Conservation (phyloP, 257 asterid genomes). For the Nicotiana undulata region DNA sequence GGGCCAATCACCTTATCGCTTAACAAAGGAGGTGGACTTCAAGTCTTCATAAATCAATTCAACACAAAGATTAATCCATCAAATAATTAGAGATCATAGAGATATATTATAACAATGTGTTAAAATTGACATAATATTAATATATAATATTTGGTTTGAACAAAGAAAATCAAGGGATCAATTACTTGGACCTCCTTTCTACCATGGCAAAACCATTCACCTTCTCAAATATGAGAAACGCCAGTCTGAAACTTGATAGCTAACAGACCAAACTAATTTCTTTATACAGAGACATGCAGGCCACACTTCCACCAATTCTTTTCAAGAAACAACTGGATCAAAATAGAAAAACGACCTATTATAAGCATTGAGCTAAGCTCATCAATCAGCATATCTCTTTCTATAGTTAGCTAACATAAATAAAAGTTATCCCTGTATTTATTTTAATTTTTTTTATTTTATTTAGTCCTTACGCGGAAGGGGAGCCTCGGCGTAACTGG, state of each 20-base stretch:
- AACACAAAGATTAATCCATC: background rate
- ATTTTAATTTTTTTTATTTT: background rate
- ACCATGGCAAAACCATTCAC: background rate
- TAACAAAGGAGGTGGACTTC: background rate
- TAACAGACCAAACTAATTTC: background rate
- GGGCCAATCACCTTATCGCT: background rate
- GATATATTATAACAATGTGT: background rate
- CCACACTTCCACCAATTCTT: background rate
- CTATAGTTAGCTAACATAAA: background rate
- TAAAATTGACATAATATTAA: background rate
- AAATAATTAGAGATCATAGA: background rate
- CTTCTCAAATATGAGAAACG: background rate
- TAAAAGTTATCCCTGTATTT: background rate
- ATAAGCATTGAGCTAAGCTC: background rate
- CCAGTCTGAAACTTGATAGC: background rate
- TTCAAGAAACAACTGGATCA: background rate
- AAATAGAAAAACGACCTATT: background rate
- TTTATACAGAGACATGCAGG: background rate
- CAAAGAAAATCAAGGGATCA: background rate
- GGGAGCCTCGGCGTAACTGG: too few species aligned
- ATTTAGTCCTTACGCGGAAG: background rate
- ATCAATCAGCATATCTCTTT: background rate
- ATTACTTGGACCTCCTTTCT: background rate
- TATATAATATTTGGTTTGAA: background rate
- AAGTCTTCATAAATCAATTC: background rate